Evolutionary conservation across 805 yeast species (phyloP).

Genomic region (Yamadazyma ubonensis): DNA sequence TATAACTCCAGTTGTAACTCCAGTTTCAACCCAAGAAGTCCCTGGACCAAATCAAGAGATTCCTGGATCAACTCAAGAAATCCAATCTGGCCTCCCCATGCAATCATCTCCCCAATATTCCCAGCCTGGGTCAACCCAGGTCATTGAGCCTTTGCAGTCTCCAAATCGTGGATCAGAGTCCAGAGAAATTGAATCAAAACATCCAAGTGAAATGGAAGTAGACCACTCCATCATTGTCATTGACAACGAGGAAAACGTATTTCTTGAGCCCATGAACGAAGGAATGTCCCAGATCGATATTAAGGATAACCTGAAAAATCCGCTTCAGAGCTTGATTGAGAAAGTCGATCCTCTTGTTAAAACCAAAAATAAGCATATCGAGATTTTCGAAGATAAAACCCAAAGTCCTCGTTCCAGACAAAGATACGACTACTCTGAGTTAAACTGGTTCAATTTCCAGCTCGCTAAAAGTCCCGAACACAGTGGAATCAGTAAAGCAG

Average conservation of each 20-base stretch:
- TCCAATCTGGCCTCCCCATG: too few relatives aligned
- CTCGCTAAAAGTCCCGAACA: conserved; percentile 20
- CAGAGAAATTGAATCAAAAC: too few relatives aligned
- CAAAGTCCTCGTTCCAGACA: conserved; percentile 16
- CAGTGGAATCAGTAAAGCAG: conserved; percentile 7
- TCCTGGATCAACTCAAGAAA: too few relatives aligned
- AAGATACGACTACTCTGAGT: conserved; percentile 31
- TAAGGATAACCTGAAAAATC: conserved; percentile 21
- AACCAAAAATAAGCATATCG: conserved; percentile 35
- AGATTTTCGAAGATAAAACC: conserved; percentile 41
- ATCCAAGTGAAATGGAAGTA: too few relatives aligned
- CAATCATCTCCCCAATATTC: too few relatives aligned
- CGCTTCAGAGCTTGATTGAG: conserved; percentile 36
- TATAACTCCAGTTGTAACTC: too few relatives aligned
- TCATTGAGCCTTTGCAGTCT: too few relatives aligned
- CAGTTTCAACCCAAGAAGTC: neutral
- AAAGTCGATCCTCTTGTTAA: conserved; percentile 43
- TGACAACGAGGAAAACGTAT: conserved; percentile 1
- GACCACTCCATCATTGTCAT: too few relatives aligned
- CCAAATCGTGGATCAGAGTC: too few relatives aligned
- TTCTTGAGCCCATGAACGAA: conserved; percentile 13
- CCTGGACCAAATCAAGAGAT: too few relatives aligned
- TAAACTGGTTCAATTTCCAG: conserved; percentile 43
- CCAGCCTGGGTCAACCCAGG: too few relatives aligned
- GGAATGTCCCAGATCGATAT: conserved; percentile 33